Base-by-base conservation (phyloP, 495 filamentous ascomycete species). In the Hyaloscypha variabilis region DNA sequence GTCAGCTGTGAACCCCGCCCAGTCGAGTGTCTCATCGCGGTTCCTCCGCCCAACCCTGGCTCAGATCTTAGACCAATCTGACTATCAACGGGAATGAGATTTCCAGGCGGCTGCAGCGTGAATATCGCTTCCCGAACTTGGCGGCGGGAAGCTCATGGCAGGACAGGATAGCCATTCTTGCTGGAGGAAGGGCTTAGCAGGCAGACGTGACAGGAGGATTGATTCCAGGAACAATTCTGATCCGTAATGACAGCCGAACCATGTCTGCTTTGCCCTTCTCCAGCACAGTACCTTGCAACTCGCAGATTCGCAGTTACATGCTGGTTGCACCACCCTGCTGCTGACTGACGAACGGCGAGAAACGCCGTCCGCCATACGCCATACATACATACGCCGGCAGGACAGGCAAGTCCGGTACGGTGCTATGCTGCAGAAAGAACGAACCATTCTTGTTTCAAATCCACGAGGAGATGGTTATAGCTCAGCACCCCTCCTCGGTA, bases 81-180 rank as follows among this genome's bases (percentile, higher is more conserved):
- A 46, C 39, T 17, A 8, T 46, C 11, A 14, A 46, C 39, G 39
- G 51, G 51, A 54, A 54, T 23, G 25, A 30, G n/a, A 65, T 65
- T 55, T 51, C 4, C 53, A 50, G 62, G 62, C 62, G 62, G 62
- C 52, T 57, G 51, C 29, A 57, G 62, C 62, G 62, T 64, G 62
- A 64, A 29, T 2, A 21, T 54, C 49, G 26, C 34, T 46, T 46
- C 57, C 34, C 49, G 36, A 13, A 23, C n/a, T 60, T 46, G 11
- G 19, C 25, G 21, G n/a, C 42, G 14, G 6, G 25, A 50, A 46
- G 13, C 17, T 23, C 57, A n/a, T n/a, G n/a, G n/a, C n/a, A 24
- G 28, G 57, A 19, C 57, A 25, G 28, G 19, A 10, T 31, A 36
- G 29, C 51, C 21, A 14, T 24, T 29, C 26, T 11, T 4, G 19